Evolutionary conservation across 1,284 basidiomycete species (phyloP).

Genomic region (Leccinum subrobustum): DNA sequence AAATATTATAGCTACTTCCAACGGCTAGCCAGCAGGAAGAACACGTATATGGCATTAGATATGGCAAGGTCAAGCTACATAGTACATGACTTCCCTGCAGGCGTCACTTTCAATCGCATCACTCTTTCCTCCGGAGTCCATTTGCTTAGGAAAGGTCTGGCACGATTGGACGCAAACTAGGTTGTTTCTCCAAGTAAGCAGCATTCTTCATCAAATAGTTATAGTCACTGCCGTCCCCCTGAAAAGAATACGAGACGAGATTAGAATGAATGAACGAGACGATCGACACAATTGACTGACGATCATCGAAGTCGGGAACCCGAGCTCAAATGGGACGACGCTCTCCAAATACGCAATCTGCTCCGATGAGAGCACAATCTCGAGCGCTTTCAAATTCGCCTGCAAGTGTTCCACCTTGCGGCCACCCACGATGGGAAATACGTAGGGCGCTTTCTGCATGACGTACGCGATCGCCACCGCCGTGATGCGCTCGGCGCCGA

Average conservation of each 20-base stretch:
- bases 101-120: too few species aligned
- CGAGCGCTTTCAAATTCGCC: conserved; percentile 49
- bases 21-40: too few species aligned
- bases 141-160: conserved; percentile 17
- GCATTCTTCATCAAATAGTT: conserved; percentile 9
- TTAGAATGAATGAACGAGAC: conserved; percentile 26
- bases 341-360: conserved; percentile 47
- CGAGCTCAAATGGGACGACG: conserved; percentile 40
- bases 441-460: conserved; percentile 46
- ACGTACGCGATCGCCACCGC: conserved; percentile 47
- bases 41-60: too few species aligned
- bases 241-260: background rate
- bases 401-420: conserved; percentile 50
- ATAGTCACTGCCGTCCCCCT: conserved; percentile 32
- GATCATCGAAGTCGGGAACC: conserved; percentile 42
- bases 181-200: conserved; percentile 28
- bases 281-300: conserved; percentile 32
- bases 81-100: too few species aligned
- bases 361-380: conserved; percentile 40
- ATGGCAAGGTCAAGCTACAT: too few species aligned
- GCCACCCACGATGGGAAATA: conserved; percentile 51
- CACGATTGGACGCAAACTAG: conserved; percentile 12
- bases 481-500: conserved; percentile 23
- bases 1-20: too few species aligned
- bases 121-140: background rate